Evolutionary conservation across 2,329 filamentous ascomycete genomes (phyloP), one percentile per base, ranked within the genome.

Genomic region (Bertia moriformis): DNA sequence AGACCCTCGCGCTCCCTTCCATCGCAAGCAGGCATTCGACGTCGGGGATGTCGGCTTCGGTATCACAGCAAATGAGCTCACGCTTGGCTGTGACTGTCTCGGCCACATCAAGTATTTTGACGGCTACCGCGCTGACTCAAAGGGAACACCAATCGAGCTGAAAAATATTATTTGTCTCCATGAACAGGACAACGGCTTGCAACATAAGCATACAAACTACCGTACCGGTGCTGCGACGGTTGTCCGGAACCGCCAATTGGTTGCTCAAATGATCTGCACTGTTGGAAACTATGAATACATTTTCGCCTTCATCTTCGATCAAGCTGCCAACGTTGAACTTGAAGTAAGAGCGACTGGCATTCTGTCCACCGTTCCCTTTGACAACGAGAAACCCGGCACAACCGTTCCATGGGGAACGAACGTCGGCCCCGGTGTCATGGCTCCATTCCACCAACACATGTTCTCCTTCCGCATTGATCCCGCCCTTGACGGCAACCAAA

Each of bases 121-220:
- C 56, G 86, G 93, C 49, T 93, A 86, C 71, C 86, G 93, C 67
- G 93, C 86, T 24, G 85, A 93, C 58, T 69, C 79, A 3, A 75
- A 81, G 56, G 30, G 32, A 13, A 17, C 12, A 7, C 32, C 32
- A 7, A 18, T 35, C 12, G 10, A 35, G 15, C 32, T 35, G 32
- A 35, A 35, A 15, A 35, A 35, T 15, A 15, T 35, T 18, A 35
- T 35, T 15, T 35, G 32, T 35, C 7, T 35, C 10, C 32, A 35
- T 15, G 32, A 35, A 15, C 32, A 35, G 15, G 32, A 35, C 17
- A 35, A 35, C 17, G 32, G 32, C 15, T 17, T 35, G 10, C 32
- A 35, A 18, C 32, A 35, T 18, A 35, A 35, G 32, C 32, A 35
- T 35, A 52, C 32, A 13, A 35, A 35, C 32, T 35, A 35, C 32